phyloP scores from a whole-genome alignment of 352 stramenopile species.

The Phytophthora pisi region DNA sequence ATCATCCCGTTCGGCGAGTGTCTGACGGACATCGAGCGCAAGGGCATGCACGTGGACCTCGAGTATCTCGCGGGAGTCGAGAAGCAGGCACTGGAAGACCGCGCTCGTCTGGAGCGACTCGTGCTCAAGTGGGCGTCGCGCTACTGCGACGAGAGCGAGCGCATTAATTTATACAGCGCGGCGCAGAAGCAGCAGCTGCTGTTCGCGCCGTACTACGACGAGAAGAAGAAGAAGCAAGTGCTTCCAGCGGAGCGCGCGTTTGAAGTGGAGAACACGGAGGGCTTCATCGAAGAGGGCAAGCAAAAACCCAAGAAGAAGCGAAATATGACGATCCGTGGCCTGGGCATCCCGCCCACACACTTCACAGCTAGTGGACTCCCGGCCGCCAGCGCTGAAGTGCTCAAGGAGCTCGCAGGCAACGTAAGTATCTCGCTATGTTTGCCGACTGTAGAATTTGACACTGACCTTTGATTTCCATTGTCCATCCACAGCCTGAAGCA shows the following conservation, averaged over 20 bases:
- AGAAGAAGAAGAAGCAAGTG: conserved; percentile 76
- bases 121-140: conserved; percentile 93
- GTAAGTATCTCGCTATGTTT: conserved; percentile 26
- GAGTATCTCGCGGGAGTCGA: conserved; percentile 94
- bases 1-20: conserved; percentile 98
- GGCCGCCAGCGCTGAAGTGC: conserved; percentile 93
- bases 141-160: conserved; percentile 94
- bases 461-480: conserved; percentile 9
- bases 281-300: conserved; percentile 73
- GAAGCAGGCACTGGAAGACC: conserved; percentile 90
- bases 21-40: conserved; percentile 98
- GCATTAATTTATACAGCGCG: conserved; percentile 95
- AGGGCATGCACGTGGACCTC: conserved; percentile 90
- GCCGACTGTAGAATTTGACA: not conserved
- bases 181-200: conserved; percentile 96
- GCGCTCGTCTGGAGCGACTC: conserved; percentile 69
- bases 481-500: conserved; percentile 66
- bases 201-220: conserved; percentile 92
- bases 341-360: conserved; percentile 93
- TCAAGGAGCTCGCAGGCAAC: conserved; percentile 93
- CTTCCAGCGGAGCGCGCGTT: conserved; percentile 73
- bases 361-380: conserved; percentile 93
- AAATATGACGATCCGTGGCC: conserved; percentile 82
- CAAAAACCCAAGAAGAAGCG: conserved; percentile 79
- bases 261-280: conserved; percentile 85